Conservation (phyloP, 2,329 filamentous ascomycete species). For the Emergomyces africanus region DNA sequence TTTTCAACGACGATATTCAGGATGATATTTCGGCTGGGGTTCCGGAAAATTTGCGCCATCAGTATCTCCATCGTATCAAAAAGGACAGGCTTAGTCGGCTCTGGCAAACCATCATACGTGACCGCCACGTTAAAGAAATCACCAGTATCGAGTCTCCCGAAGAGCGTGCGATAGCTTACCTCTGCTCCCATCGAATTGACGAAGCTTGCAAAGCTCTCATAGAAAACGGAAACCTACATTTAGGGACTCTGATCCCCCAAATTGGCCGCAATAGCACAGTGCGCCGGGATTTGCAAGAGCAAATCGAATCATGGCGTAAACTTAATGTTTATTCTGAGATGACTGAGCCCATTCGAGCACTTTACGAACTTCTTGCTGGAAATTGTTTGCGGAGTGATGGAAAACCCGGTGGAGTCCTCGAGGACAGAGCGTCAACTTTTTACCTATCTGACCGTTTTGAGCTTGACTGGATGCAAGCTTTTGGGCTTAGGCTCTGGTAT, state of each 20-base stretch:
- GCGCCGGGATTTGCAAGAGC: slow-evolving; percentile 62
- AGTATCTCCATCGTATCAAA: slow-evolving; percentile 33
- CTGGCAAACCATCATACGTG: slow-evolving; percentile 35
- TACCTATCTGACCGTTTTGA: slow-evolving; percentile 71
- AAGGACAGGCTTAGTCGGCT: slow-evolving; percentile 35
- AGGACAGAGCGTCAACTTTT: slow-evolving; percentile 71
- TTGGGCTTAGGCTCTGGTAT: slow-evolving; percentile 87
- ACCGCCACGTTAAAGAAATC: slow-evolving; percentile 56
- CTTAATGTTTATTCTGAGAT: slow-evolving; percentile 81
- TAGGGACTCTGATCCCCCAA: slow-evolving; percentile 74
- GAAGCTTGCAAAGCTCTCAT: slow-evolving; percentile 74
- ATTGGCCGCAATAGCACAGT: slow-evolving; percentile 60
- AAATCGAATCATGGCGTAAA: slow-evolving; percentile 73
- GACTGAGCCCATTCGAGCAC: slow-evolving; percentile 63
- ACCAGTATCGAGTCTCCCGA: slow-evolving; percentile 53
- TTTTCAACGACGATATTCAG: slow-evolving; percentile 59
- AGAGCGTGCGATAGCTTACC: slow-evolving; percentile 68
- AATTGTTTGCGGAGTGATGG: slow-evolving; percentile 78
- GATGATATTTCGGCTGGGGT: slow-evolving; percentile 33
- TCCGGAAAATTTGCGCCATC: slow-evolving; percentile 24
- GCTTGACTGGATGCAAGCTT: slow-evolving; percentile 86
- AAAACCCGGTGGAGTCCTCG: slow-evolving; percentile 53
- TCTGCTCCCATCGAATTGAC: slow-evolving; percentile 65
- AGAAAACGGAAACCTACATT: slow-evolving; percentile 62
- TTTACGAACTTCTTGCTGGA: slow-evolving; percentile 82